Conservation (phyloP, 768 basidiomycete genomes). For the Tylopilus subfusipes region DNA sequence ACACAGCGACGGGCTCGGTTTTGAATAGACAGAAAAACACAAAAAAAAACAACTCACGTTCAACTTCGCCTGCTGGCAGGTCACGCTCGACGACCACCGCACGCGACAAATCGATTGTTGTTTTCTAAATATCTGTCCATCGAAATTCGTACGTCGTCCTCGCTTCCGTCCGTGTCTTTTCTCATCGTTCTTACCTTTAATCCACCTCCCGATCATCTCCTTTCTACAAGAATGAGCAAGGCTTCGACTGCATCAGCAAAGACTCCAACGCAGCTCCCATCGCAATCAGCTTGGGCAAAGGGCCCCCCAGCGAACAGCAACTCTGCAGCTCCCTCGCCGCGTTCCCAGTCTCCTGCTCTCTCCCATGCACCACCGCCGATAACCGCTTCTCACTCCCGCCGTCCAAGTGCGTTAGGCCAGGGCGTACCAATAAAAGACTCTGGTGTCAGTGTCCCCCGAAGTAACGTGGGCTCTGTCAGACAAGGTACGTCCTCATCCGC, state of each 20-base stretch:
- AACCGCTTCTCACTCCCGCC: conserved; percentile 65
- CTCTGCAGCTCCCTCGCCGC: conserved; percentile 54
- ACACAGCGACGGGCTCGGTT: conserved; percentile 35
- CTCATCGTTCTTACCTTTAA: background rate
- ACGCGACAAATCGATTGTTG: conserved; percentile 54
- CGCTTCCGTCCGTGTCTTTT: background rate
- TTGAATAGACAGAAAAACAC: conserved; percentile 39
- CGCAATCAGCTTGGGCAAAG: conserved; percentile 88
- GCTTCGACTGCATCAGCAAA: conserved; percentile 71
- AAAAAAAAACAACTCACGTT: conserved; percentile 31
- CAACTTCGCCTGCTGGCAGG: conserved; percentile 86
- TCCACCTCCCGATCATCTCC: conserved; percentile 7
- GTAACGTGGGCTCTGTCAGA: conserved; percentile 60
- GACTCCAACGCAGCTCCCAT: conserved; percentile 68
- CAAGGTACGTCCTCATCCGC: conserved; percentile 44
- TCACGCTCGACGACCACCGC: conserved; percentile 82
- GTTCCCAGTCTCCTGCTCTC: conserved; percentile 76
- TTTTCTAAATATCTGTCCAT: conserved; percentile 45
- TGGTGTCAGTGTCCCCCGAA: conserved; percentile 70
- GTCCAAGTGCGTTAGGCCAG: conserved; percentile 70
- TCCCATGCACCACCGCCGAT: conserved; percentile 43
- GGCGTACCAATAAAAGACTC: conserved; percentile 68
- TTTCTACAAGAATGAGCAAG: conserved; percentile 82
- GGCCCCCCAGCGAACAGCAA: conserved; percentile 68
- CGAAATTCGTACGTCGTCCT: conserved; percentile 41